Conservation (phyloP, 192 early-diverging fungal species). For the Diversispora eburnea region DNA sequence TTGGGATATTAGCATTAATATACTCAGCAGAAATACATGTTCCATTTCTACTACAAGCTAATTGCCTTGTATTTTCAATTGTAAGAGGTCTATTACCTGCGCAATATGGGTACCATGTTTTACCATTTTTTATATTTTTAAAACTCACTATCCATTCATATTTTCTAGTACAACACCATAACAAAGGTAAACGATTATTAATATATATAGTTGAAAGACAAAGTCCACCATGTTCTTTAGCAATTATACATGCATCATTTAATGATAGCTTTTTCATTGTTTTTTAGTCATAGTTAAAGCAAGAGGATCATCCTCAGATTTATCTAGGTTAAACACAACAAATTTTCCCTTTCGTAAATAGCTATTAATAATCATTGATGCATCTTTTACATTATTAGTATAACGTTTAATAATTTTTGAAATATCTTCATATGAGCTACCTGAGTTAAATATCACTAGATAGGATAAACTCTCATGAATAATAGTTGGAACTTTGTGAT, state of each 20-base stretch:
- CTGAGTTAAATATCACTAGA: too few relatives aligned
- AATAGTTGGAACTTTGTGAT: neutral
- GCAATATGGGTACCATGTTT: too few relatives aligned
- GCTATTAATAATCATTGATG: neutral
- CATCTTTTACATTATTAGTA: too few relatives aligned
- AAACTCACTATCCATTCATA: constrained; percentile 8
- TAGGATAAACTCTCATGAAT: neutral
- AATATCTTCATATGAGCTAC: too few relatives aligned
- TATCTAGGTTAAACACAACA: neutral
- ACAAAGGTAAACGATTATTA: constrained; percentile 18
- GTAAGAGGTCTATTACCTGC: too few relatives aligned
- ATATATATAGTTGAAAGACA: constrained; percentile 18
- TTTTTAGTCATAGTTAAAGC: constrained; percentile 3
- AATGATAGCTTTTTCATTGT: too few relatives aligned
- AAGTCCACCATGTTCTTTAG: constrained; percentile 1
- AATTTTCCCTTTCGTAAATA: neutral
- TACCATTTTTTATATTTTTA: neutral
- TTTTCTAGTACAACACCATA: constrained; percentile 15
- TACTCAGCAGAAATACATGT: too few relatives aligned
- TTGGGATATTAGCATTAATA: too few relatives aligned
- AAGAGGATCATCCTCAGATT: neutral
- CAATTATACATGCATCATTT: too few relatives aligned
- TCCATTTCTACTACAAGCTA: too few relatives aligned
- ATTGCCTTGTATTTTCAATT: too few relatives aligned
- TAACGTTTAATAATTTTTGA: too few relatives aligned